Evolutionary conservation across 73 alveolate species (phyloP).

Genomic region (Paramecium biaurelia): DNA sequence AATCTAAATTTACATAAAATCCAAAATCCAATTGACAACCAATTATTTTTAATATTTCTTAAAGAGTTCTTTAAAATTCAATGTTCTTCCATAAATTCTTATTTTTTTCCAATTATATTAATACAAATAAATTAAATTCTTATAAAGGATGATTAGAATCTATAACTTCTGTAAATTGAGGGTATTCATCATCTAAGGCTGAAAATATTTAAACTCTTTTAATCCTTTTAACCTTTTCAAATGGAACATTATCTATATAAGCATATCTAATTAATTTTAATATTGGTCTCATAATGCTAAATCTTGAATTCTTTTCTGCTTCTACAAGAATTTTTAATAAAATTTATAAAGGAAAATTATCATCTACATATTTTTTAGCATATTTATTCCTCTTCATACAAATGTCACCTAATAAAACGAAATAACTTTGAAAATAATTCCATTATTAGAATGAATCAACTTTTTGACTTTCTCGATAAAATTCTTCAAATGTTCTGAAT

Average conservation of each 20-base stretch:
- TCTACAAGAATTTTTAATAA: neutral
- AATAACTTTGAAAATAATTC: constrained; percentile 29
- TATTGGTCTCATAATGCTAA: neutral
- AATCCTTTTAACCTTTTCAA: neutral
- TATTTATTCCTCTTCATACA: constrained; percentile 15
- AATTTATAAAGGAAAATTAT: neutral
- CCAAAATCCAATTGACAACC: neutral
- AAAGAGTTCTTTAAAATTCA: neutral
- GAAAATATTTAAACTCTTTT: neutral
- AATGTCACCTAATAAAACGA: neutral
- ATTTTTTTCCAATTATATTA: neutral
- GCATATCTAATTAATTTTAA: neutral
- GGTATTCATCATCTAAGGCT: neutral
- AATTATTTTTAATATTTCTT: neutral
- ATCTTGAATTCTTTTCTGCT: neutral
- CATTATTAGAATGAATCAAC: neutral
- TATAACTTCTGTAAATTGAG: neutral
- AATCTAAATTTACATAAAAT: neutral
- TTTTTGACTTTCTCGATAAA: neutral
- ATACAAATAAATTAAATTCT: neutral
- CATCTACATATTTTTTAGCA: constrained; percentile 2
- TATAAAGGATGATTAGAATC: neutral
- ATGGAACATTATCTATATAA: neutral
- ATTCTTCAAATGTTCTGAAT: neutral
- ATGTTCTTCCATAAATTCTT: neutral